Base-by-base conservation (phyloP, 2,329 filamentous ascomycete species). In the Cadophora sp. region DNA sequence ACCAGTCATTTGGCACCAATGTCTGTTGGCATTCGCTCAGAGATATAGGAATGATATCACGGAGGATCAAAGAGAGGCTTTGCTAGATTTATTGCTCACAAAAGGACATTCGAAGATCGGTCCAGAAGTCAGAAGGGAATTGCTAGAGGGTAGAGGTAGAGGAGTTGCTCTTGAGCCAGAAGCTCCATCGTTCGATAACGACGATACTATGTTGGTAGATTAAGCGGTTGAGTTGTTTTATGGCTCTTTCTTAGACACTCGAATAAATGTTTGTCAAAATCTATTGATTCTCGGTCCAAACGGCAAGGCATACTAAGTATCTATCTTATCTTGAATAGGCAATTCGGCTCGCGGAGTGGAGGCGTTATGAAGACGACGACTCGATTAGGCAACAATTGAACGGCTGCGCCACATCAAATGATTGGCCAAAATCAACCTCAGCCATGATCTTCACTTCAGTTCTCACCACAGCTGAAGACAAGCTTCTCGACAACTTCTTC, bases 1-100 rank as follows among this genome's bases (percentile, higher is more conserved):
- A 71, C 96, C 96, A 0, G 94, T 99, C 8, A 89, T 99, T 65
- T 99, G 95, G 94, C 96, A 99, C 79, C 95, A 98, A 81, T 94
- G 91, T 73, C 83, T 99, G 36, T 81, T 99, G 64, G 91, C 93
- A 1, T 99, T 99, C 80, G 94, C 96, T 30, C 92, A 97, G 81
- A 86, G 95, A 65, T 99, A 98, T 81, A 90, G 94, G 76, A 96
- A 97, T 73, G 95, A 98, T 79, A 95, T 97, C 73, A 97, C 94
- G 1, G 94, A 97, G 78, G 94, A 97, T 73, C 94, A 97, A 82
- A 85, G 94, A 73, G 95, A 99, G 80, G 92, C 94, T 0, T 81
- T 99, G 60, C 82, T 99, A 6, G 96, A 99, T 80, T 80, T 99
- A 67, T 82, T 99, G 20, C 83, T 97, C 51, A 90, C 89, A 4